Evolutionary conservation across 2,329 filamentous ascomycete genomes (phyloP).

Genomic region (Epicoccum sorghinum): DNA sequence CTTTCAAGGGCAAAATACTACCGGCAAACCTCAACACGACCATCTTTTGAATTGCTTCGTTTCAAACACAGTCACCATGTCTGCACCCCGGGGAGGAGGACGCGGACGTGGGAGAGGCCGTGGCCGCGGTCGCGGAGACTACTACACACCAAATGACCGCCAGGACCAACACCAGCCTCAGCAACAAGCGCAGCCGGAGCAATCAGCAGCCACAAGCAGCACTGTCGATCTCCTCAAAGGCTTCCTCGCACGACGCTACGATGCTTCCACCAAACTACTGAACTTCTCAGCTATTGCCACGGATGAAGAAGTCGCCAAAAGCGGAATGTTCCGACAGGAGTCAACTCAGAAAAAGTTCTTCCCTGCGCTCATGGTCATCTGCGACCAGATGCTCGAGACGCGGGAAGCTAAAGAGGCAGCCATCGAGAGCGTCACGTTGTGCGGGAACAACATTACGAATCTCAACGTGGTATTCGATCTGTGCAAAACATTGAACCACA

Average conservation of each 20-base stretch:
- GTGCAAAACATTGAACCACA: constrained; percentile 78
- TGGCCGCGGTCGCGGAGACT: constrained; percentile 27
- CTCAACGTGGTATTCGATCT: constrained; percentile 75
- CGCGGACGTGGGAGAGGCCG: constrained; percentile 27
- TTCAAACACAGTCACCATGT: constrained; percentile 10
- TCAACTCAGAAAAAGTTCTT: constrained; percentile 85
- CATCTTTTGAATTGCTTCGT: neutral
- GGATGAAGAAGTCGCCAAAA: constrained; percentile 72
- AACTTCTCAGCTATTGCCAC: constrained; percentile 78
- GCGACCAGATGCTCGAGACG: constrained; percentile 76
- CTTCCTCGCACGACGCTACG: constrained; percentile 78
- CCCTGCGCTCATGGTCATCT: constrained; percentile 86
- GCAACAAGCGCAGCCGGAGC: constrained; percentile 78
- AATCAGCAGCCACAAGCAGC: constrained; percentile 19
- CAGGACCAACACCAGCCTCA: constrained; percentile 49
- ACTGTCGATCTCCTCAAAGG: constrained; percentile 69
- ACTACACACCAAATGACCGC: constrained; percentile 22
- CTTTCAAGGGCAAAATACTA: too few species aligned
- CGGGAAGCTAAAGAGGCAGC: constrained; percentile 74
- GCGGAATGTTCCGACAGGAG: constrained; percentile 76
- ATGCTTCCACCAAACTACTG: constrained; percentile 73
- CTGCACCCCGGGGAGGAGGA: constrained; percentile 23
- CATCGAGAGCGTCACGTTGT: constrained; percentile 81
- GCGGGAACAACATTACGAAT: constrained; percentile 77
- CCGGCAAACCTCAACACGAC: neutral